Base-by-base conservation (phyloP, 2,329 filamentous ascomycete species). In the Lachnum nothofagi region DNA sequence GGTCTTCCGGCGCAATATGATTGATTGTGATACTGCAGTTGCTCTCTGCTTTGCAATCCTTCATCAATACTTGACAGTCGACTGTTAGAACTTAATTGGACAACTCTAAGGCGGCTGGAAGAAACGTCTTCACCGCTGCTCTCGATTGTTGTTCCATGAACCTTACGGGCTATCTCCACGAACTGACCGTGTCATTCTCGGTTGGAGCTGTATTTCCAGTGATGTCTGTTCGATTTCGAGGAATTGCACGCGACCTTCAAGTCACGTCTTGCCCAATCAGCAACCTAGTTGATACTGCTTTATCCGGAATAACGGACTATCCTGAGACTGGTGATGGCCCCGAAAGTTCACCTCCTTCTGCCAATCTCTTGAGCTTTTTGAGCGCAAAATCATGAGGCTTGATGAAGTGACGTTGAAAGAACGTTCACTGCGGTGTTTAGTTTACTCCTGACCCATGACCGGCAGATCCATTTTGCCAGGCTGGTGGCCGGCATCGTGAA, bases 401-500 rank as follows among this genome's bases (percentile, higher is more conserved):
- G 33, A 52, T 49, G 54, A 52, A 49, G 52, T 58, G 55, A 53
- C 53, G 53, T 58, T 58, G 49, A 42, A 51, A 45, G 9, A 44
- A 46, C 27, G 25, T 48, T 44, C 24, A 46, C 51, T 33, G 50
- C 46, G 41, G 42, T 49, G 46, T 53, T 46, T 50, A 53, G 46
- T 44, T 53, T 52, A 34, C 48, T 46, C 49, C 52, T 52, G 48
- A 60, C 55, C 60, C 59, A 57, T 61, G 60, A 39, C 54, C 57
- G 57, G 57, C 54, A 61, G 52, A 57, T 59, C 41, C 49, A 42
- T 47, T 41, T 53, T 54, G 38, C 53, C 55, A 56, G 54, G 51
- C 54, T 53, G 40, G 48, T 50, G 49, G 34, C 52, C 53, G 54
- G 58, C 54, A 57, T 60, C 57, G 59, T 57, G 56, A 61, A 58